Evolutionary conservation across 169 alveolate species (phyloP), one percentile per base, ranked within the genome.

Genomic region (Babesia ovata): DNA sequence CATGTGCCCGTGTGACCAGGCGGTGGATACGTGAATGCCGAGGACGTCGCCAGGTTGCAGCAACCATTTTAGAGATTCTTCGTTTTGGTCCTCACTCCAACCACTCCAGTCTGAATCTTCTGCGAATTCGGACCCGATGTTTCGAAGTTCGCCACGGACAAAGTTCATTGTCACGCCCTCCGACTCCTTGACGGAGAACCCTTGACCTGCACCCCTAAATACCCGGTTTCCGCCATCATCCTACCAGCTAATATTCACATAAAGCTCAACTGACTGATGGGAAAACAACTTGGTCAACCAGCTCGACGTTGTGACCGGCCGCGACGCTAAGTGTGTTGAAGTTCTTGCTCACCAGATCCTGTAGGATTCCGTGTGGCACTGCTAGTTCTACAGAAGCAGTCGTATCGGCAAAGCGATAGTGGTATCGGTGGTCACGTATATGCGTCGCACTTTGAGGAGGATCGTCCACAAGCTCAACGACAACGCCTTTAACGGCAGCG

Each of bases 1-100:
- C 91, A 89, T 74, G 75, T 85, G 86, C 4, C 93, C 93, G 87
- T 85, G 90, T 11, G 93, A 89, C 93, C 93, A 89, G 4, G 91
- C 76, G 21, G 93, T 89, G 28, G 90, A 86, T 22, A 89, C 87
- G 24, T 50, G 22, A 19, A 89, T 62, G 54, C 71, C 74, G n/a
- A 89, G 46, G n/a, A 85, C 85, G 46, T 89, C 93, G 11, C 93
- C 93, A 33, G 90, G 86, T 44, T 86, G 76, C 60, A 89, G 75
- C 54, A 85, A 46, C 86, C 86, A 89, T 75, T 89, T 87, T 14
- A 84, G 59, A 4, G 78, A 79, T 36, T 87, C 90, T 42, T 62
- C 56, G 29, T 49, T 33, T 49, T 88, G 69, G 28, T 67, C 63
- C 63, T 57, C 77, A 75, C 90, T 82, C 88, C 87, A 76, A 52